A percentile compares a stretch with the other conserved stretches of the same genome.
phyloP scores from a whole-genome alignment of 2,329 filamentous ascomycete species.

The Huntiella decipiens region DNA sequence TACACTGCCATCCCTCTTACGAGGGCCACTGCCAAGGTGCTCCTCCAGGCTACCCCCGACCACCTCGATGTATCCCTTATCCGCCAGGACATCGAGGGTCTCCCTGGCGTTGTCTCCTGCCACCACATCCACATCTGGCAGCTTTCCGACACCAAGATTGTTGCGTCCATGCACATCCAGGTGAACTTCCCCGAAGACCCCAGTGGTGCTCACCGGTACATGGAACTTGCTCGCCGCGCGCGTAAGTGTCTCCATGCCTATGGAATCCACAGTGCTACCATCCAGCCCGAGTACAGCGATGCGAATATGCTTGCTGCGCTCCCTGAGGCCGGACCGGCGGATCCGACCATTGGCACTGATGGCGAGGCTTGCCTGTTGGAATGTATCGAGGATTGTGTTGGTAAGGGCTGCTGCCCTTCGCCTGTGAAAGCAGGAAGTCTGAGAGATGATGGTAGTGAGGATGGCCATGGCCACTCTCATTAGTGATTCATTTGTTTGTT shows the following conservation, averaged over 20 bases:
- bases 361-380: slow-evolving; percentile 29
- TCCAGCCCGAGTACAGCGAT: slow-evolving; percentile 74
- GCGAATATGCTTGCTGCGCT: slow-evolving; percentile 27
- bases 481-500: no score
- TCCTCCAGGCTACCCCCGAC: slow-evolving; percentile 83
- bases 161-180: slow-evolving; percentile 85
- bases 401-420: slow-evolving; percentile 25
- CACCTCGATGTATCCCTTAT: slow-evolving; percentile 71
- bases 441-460: not conserved
- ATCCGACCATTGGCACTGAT: slow-evolving; percentile 14
- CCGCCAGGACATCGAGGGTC: slow-evolving; percentile 58
- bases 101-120: slow-evolving; percentile 73
- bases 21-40: slow-evolving; percentile 63
- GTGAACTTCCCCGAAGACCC: slow-evolving; percentile 78
- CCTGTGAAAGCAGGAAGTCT: slow-evolving; percentile 6
- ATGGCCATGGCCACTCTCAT: no score
- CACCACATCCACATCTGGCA: slow-evolving; percentile 98
- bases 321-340: slow-evolving; percentile 19
- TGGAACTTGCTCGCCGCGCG: slow-evolving; percentile 69
- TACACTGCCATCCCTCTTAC: slow-evolving; percentile 62
- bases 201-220: slow-evolving; percentile 62
- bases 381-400: slow-evolving; percentile 29
- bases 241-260: slow-evolving; percentile 83
- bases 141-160: slow-evolving; percentile 80
- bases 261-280: slow-evolving; percentile 91